Percentiles rank a stretch among this genome's conserved stretches.
Evolutionary conservation across 2,329 filamentous ascomycete genomes (phyloP).

Genomic region (Penicillium sumatraense): DNA sequence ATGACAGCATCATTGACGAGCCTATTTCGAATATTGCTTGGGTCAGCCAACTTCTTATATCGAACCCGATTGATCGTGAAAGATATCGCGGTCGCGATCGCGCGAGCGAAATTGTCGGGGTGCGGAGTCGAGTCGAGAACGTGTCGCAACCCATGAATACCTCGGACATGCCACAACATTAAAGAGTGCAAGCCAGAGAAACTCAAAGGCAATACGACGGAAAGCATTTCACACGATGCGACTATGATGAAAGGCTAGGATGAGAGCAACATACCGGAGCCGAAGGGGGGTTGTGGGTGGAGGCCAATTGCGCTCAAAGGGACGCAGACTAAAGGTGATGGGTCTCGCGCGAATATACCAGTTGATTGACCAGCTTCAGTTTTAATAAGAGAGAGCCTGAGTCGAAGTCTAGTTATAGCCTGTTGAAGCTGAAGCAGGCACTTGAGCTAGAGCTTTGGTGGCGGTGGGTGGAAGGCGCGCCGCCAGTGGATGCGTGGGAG

Average conservation of each 20-base stretch:
- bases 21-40: slow-evolving; percentile 4
- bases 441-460: slow-evolving; percentile 10
- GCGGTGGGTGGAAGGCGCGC: slow-evolving; percentile 16
- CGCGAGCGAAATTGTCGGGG: slow-evolving; percentile 8
- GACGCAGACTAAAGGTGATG: slow-evolving; percentile 3
- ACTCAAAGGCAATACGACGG: background rate
- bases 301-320: slow-evolving; percentile 16
- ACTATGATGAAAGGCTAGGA: slow-evolving; percentile 1
- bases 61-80: background rate
- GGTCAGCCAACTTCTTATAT: slow-evolving; percentile 12
- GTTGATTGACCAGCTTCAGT: background rate
- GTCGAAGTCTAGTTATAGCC: background rate
- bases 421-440: no score
- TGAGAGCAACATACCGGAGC: slow-evolving; percentile 24
- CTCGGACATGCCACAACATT: slow-evolving; percentile 3
- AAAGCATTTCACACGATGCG: slow-evolving; percentile 3
- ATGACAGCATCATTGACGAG: slow-evolving; percentile 38
- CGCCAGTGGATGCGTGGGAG: slow-evolving; percentile 15
- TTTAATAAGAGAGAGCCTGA: background rate
- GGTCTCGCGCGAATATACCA: background rate
- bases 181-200: background rate
- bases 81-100: slow-evolving; percentile 21
- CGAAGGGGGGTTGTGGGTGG: slow-evolving; percentile 20
- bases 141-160: slow-evolving; percentile 27
- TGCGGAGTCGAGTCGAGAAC: slow-evolving; percentile 15